phyloP scores from a whole-genome alignment of 306 rosid genomes.

The Heteromeles arbutifolia region DNA sequence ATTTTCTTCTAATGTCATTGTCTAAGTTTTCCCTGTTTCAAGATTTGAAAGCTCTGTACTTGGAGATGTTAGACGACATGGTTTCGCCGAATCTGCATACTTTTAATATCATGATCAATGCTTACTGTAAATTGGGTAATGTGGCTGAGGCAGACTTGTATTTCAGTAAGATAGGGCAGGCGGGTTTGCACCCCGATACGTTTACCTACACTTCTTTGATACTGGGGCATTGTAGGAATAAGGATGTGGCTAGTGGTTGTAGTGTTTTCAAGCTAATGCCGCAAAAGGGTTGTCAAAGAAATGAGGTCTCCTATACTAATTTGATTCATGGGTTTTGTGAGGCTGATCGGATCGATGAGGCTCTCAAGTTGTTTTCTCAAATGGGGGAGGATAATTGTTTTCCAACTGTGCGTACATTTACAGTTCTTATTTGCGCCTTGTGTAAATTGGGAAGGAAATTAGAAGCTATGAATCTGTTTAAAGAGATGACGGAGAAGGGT shows the following conservation, averaged over 20 bases:
- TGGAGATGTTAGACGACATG: slow-evolving; percentile 47
- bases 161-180: slow-evolving; percentile 38
- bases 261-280: slow-evolving; percentile 48
- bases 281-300: slow-evolving; percentile 42
- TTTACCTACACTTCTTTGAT: slow-evolving; percentile 70
- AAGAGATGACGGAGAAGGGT: slow-evolving; percentile 54
- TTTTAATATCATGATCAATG: slow-evolving; percentile 63
- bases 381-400: slow-evolving; percentile 58
- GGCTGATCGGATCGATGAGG: slow-evolving; percentile 37
- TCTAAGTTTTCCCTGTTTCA: slow-evolving; percentile 39
- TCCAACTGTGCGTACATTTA: slow-evolving; percentile 55
- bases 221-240: slow-evolving; percentile 65
- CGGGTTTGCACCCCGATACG: slow-evolving; percentile 50
- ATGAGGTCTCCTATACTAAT: slow-evolving; percentile 51
- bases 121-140: slow-evolving; percentile 62
- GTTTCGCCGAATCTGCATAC: slow-evolving; percentile 48
- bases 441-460: slow-evolving; percentile 42
- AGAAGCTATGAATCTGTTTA: slow-evolving; percentile 44
- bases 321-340: slow-evolving; percentile 69
- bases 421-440: slow-evolving; percentile 44
- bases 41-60: slow-evolving; percentile 46
- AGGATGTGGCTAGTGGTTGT: slow-evolving; percentile 39
- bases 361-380: slow-evolving; percentile 45
- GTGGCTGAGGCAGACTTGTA: slow-evolving; percentile 39
- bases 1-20: slow-evolving; percentile 47